A percentile compares a stretch with the other conserved stretches of the same genome.
These are phyloP conservation scores for Cordia subcordata DNA, from an alignment of 257 asterid species.

Conservation along the genomic window DNA sequence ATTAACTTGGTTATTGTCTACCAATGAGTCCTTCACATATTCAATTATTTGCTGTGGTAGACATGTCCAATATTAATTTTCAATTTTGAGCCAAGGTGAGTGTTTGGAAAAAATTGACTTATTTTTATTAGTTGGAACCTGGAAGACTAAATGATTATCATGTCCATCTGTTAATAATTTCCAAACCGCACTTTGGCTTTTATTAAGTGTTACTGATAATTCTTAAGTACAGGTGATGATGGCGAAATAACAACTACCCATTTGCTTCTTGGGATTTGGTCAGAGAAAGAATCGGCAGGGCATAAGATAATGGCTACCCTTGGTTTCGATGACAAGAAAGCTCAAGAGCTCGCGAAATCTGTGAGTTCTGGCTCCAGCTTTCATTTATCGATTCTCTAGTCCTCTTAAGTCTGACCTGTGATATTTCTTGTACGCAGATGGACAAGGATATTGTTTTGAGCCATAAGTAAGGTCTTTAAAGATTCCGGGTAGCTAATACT, in stretches of 20 bases:
- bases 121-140: no score
- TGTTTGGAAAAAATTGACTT: no score
- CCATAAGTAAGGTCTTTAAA: conserved; percentile 30
- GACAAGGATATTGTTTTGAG: conserved; percentile 55
- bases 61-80: no score
- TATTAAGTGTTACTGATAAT: neutral
- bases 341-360: conserved; percentile 61
- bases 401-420: conserved; percentile 4
- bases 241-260: conserved; percentile 77
- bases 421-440: conserved; percentile 46
- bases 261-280: conserved; percentile 80
- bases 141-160: no score
- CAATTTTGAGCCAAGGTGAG: no score
- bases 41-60: no score
- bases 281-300: conserved; percentile 75
- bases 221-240: conserved; percentile 52
- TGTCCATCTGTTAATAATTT: no score
- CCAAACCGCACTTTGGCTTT: neutral
- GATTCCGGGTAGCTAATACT: no score
- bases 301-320: conserved; percentile 52
- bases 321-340: conserved; percentile 83
- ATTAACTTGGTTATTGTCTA: no score
- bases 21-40: no score
- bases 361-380: conserved; percentile 35
- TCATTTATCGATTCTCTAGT: conserved; percentile 6